Conservation (phyloP, 345 rosid species). For the Carallia pectinifolia region DNA sequence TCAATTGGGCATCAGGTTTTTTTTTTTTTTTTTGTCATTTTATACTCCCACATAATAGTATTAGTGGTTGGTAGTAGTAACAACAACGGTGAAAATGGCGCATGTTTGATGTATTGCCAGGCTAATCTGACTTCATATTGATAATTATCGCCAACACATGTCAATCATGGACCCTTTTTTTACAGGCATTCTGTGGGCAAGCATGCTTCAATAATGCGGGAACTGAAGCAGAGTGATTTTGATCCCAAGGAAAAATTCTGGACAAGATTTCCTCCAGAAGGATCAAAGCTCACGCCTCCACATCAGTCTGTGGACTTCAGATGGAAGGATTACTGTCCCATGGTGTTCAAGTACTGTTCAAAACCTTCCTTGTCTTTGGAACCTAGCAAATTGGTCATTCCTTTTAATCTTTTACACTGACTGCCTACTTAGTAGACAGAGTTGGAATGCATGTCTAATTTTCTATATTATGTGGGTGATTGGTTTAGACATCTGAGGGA, state of each 20-base stretch:
- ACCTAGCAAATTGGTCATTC: background rate
- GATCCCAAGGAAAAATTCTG: slow-evolving; percentile 75
- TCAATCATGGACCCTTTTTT: background rate
- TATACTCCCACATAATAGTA: too few species aligned
- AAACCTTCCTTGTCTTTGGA: background rate
- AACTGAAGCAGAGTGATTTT: slow-evolving; percentile 58
- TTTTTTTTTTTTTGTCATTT: background rate
- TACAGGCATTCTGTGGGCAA: slow-evolving; percentile 62
- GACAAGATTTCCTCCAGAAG: slow-evolving; percentile 76
- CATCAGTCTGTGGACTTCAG: slow-evolving; percentile 64
- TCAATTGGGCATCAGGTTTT: slow-evolving; percentile 68
- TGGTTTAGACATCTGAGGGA: slow-evolving; percentile 59
- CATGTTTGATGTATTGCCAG: background rate
- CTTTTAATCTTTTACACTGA: too few species aligned
- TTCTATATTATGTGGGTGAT: slow-evolving; percentile 26
- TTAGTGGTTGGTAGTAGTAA: too few species aligned
- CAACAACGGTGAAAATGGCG: background rate
- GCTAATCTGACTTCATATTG: too few species aligned
- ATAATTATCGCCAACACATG: background rate
- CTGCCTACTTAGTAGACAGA: too few species aligned
- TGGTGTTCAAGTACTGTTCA: slow-evolving; percentile 60
- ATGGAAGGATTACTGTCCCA: slow-evolving; percentile 84
- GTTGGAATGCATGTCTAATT: background rate
- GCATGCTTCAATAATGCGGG: slow-evolving; percentile 50
- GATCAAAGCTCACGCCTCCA: slow-evolving; percentile 71